These are phyloP conservation scores for Stevia rebaudiana DNA, from an alignment of 140 eudicot genomes.

Conservation along the genomic window DNA sequence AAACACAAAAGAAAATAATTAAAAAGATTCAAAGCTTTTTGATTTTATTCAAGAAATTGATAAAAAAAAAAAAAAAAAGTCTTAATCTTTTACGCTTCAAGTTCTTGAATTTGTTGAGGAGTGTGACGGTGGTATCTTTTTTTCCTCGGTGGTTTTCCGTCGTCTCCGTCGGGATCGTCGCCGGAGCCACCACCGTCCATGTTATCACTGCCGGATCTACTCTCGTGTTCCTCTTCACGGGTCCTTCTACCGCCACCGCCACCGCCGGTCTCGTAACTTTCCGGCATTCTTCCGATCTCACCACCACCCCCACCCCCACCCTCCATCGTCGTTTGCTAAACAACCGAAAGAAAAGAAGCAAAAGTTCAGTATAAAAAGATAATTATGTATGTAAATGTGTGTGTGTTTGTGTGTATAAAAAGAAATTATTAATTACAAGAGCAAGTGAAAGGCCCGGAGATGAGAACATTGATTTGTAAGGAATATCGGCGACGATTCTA, in stretches of 20 bases:
- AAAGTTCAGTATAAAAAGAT: neutral
- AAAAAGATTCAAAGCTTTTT: neutral
- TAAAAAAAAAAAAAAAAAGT: neutral
- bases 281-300: constrained; percentile 48
- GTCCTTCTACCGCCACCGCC: constrained; percentile 51
- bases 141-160: constrained; percentile 67
- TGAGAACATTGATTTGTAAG: constrained; percentile 72
- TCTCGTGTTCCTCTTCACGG: constrained; percentile 90
- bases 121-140: constrained; percentile 98
- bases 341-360: neutral
- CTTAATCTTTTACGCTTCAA: constrained; percentile 56
- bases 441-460: constrained; percentile 99
- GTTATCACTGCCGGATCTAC: constrained; percentile 95
- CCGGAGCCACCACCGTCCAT: constrained; percentile 88
- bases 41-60: neutral
- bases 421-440: constrained; percentile 38
- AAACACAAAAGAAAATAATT: constrained; percentile 11
- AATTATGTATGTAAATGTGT: too few species aligned
- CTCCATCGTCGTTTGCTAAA: constrained; percentile 79
- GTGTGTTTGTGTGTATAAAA: neutral
- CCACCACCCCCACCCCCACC: constrained; percentile 30
- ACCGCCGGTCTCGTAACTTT: constrained; percentile 36
- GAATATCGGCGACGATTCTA: constrained; percentile 53
- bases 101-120: constrained; percentile 97
- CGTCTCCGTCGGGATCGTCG: constrained; percentile 70